Conservation (phyloP, 2,329 filamentous ascomycete genomes). For the Cercospora beticola region DNA sequence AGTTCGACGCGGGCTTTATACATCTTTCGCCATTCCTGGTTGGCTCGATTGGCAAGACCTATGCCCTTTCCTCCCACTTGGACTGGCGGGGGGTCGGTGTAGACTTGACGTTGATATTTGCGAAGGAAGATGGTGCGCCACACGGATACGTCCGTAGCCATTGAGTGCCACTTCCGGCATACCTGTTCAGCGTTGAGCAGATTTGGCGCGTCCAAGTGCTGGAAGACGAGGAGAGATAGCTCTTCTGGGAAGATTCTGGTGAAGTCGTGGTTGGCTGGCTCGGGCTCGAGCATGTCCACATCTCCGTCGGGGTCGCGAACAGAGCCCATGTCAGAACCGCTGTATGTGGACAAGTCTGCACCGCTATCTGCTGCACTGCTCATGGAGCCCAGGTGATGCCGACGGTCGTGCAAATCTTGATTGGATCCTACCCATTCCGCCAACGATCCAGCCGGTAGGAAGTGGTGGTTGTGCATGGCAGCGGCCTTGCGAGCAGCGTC, state of each 20-base stretch:
- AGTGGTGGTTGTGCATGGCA: conserved; percentile 28
- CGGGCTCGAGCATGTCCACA: conserved; percentile 28
- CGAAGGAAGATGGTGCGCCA: conserved; percentile 63
- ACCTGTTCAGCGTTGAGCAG: conserved; percentile 57
- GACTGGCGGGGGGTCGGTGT: conserved; percentile 46
- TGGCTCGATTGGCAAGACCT: conserved; percentile 51
- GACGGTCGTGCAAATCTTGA: conserved; percentile 25
- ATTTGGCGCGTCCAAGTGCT: conserved; percentile 58
- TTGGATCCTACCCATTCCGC: conserved; percentile 8
- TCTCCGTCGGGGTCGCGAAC: conserved; percentile 36
- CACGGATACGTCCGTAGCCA: conserved; percentile 58
- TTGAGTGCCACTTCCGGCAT: conserved; percentile 56
- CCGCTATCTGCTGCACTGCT: conserved; percentile 40
- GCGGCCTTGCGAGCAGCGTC: conserved; percentile 36
- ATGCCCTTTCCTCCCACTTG: conserved; percentile 54
- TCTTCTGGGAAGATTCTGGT: conserved; percentile 58
- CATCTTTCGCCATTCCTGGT: conserved; percentile 82
- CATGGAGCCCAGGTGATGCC: conserved; percentile 33
- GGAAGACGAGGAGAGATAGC: conserved; percentile 58
- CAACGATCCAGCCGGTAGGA: conserved; percentile 1
- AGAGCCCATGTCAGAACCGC: conserved; percentile 26
- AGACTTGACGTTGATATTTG: conserved; percentile 51
- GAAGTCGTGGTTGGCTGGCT: conserved; percentile 23
- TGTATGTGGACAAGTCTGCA: conserved; percentile 37
- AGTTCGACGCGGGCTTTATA: conserved; percentile 75